Evolutionary conservation across 345 rosid genomes (phyloP), one percentile per base, ranked within the genome.

Genomic region (Hevea brasiliensis): DNA sequence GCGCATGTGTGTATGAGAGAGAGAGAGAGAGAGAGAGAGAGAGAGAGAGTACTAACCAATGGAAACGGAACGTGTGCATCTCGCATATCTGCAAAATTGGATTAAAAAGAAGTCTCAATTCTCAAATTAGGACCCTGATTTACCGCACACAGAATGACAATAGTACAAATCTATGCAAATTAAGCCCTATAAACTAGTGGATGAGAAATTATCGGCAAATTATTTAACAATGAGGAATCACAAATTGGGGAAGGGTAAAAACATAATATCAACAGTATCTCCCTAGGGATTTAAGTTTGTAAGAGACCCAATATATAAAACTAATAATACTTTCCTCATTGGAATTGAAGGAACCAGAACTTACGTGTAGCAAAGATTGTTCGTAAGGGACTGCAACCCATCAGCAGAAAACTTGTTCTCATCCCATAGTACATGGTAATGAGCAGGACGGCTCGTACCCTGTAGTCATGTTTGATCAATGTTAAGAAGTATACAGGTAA

Each of bases 371-470:
- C 99, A 96, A 6, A 96, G 87, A 80, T 96, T 90, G 65, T 96
- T 96, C 1, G 99, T 96, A 27, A 96, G 88, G 0, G 91, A 89
- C 86, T 93, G 99, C 40, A 96, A 77, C 61, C 87, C 94, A 86
- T 96, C 99, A 8, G 99, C 99, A 18, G 91, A 79, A 61, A 96
- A 96, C 61, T 96, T 90, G 87, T 96, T 96, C 79, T 96, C 99
- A 74, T 96, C 99, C 98, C 99, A 96, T 11, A 96, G 87, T 55
- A 96, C 98, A 70, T 96, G 99, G 73, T 93, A 96, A 78, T 96
- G 99, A 2, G 99, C 98, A 0, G 98, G 99, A 35, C 98, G 96
- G 72, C 98, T 91, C 20, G 98, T 93, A 1, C 98, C 98, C 99
- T 95, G 84, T 68, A 42, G 73, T 41, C 61, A 54, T 2, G 72